Evolutionary conservation across 129 eudicot genomes (phyloP).

Genomic region (Smallanthus sonchifolius): DNA sequence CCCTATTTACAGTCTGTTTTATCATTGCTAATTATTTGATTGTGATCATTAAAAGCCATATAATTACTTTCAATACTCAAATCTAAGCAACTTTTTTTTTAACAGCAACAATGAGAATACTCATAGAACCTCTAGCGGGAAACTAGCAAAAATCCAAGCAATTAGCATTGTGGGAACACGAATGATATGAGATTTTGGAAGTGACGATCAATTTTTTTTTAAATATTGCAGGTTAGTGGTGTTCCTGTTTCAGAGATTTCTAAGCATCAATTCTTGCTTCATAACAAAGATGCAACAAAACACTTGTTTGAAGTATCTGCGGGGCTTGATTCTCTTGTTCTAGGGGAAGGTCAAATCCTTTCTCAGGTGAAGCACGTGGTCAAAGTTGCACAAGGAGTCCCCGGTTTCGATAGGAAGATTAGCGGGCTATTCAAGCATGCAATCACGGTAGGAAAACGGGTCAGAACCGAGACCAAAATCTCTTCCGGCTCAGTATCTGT

Average conservation of each 20-base stretch:
- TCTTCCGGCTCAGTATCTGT: constrained; percentile 82
- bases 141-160: too few relatives aligned
- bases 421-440: constrained; percentile 79
- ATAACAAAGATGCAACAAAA: constrained; percentile 62
- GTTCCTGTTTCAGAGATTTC: constrained; percentile 67
- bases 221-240: constrained; percentile 56
- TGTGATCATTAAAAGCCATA: background rate
- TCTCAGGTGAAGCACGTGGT: constrained; percentile 81
- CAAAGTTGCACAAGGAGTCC: constrained; percentile 51
- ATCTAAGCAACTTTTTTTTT: background rate
- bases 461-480: constrained; percentile 71
- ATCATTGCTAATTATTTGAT: background rate
- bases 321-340: constrained; percentile 77
- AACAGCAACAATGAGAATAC: too few relatives aligned
- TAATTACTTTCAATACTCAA: background rate
- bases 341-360: constrained; percentile 94
- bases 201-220: constrained; percentile 1
- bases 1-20: background rate
- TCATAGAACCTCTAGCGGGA: too few relatives aligned
- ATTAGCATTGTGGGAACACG: background rate
- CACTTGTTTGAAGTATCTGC: constrained; percentile 84
- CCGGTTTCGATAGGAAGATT: constrained; percentile 73
- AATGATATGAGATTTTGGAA: background rate
- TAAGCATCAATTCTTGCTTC: constrained; percentile 63
- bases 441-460: constrained; percentile 73